A percentile compares a stretch with the other conserved stretches of the same genome.
These are phyloP conservation scores for Solanum paucissectum DNA, from an alignment of 257 asterid species.

Conservation along the genomic window DNA sequence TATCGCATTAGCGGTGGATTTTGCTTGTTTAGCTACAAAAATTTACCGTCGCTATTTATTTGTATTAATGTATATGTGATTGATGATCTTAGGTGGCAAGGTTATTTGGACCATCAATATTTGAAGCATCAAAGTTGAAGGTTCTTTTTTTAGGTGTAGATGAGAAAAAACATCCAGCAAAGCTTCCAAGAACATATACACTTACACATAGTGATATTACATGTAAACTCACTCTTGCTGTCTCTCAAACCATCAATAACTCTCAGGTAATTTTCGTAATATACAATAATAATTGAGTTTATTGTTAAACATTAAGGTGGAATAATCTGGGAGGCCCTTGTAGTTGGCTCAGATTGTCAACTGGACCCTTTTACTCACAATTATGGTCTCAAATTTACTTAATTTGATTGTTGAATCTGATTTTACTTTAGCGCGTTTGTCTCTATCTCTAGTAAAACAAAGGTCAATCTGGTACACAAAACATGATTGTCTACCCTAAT, in stretches of 20 bases:
- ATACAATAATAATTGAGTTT: background rate
- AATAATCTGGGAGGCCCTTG: rapidly evolving
- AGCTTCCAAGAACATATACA: slow-evolving; percentile 65
- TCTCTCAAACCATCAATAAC: slow-evolving; percentile 54
- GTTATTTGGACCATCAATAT: slow-evolving; percentile 76
- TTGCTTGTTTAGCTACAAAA: background rate
- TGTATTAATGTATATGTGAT: background rate
- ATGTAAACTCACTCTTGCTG: slow-evolving; percentile 52
- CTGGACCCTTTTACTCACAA: too few species aligned
- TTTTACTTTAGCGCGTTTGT: background rate
- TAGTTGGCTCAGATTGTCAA: too few species aligned
- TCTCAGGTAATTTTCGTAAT: slow-evolving; percentile 34
- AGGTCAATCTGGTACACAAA: background rate
- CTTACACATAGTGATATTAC: slow-evolving; percentile 69
- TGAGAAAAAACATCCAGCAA: slow-evolving; percentile 56
- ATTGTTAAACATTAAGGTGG: background rate
- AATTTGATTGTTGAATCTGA: background rate
- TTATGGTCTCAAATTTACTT: background rate
- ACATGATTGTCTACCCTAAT: background rate
- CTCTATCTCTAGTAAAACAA: too few species aligned
- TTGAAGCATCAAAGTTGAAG: slow-evolving; percentile 67
- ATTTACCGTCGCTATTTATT: background rate
- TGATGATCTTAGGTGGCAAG: slow-evolving; percentile 56
- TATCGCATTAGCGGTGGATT: background rate
- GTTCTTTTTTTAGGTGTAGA: slow-evolving; percentile 53